These are phyloP conservation scores for Talaromyces marneffei DNA, from an alignment of 2,329 filamentous ascomycete genomes.

Conservation along the genomic window DNA sequence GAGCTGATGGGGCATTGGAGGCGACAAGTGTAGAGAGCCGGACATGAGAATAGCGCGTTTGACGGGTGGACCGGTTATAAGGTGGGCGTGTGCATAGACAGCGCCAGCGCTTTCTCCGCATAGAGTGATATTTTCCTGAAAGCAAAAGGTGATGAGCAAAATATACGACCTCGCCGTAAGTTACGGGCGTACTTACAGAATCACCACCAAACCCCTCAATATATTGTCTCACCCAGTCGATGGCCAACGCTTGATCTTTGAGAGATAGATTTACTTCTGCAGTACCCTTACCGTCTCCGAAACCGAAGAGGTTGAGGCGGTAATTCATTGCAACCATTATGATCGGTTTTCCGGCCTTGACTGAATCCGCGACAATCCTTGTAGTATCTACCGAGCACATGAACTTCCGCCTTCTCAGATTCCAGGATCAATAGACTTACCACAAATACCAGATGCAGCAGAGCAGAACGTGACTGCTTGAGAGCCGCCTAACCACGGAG, in stretches of 20 bases:
- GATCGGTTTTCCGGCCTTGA: slow-evolving; percentile 30
- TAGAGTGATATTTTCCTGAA: slow-evolving; percentile 37
- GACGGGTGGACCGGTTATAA: slow-evolving; percentile 29
- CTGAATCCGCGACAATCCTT: slow-evolving; percentile 33
- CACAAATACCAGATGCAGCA: slow-evolving; percentile 38
- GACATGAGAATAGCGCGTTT: slow-evolving; percentile 37
- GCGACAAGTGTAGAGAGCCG: slow-evolving; percentile 40
- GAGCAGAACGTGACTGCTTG: slow-evolving; percentile 43
- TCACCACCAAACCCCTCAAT: slow-evolving; percentile 39
- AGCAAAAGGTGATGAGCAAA: background rate
- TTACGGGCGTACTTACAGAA: slow-evolving; percentile 24
- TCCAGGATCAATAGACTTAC: slow-evolving; percentile 22
- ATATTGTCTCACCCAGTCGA: slow-evolving; percentile 37
- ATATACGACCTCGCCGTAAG: too few relatives aligned
- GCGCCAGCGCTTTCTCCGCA: slow-evolving; percentile 45
- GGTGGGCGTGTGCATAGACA: slow-evolving; percentile 42
- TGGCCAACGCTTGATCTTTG: slow-evolving; percentile 31
- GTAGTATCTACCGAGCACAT: slow-evolving; percentile 25
- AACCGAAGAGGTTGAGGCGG: slow-evolving; percentile 42
- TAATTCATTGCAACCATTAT: slow-evolving; percentile 43
- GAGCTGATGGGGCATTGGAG: slow-evolving; percentile 34
- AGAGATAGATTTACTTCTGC: slow-evolving; percentile 36
- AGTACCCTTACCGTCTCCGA: slow-evolving; percentile 34
- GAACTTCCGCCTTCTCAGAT: background rate
- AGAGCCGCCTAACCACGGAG: slow-evolving; percentile 30